Evolutionary conservation across 768 basidiomycete genomes (phyloP), one percentile per base, ranked within the genome.

Genomic region (Brasilioporus rufonigricans): DNA sequence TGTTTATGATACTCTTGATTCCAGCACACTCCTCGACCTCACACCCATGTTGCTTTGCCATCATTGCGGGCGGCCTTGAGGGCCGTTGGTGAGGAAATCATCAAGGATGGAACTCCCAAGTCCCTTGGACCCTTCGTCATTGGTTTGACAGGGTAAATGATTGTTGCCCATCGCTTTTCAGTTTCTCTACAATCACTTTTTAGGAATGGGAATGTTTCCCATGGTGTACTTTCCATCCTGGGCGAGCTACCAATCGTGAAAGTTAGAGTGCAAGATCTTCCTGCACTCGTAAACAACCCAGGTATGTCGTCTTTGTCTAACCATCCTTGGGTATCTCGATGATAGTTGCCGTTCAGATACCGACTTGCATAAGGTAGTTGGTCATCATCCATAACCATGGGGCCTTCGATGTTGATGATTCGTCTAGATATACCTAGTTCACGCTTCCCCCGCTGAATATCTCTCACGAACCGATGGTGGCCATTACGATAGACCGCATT

Each of bases 161-260:
- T 44, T 60, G 0, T 29, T 36, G 16, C 9, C 6, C 6, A 5
- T 18, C 19, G 21, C 35, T 38, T 23, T 53, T 50, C n/a, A 11
- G 10, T 38, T 48, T 1, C 45, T 31, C 32, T 32, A 50, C 11
- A 47, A 29, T 38, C 50, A 27, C 44, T 29, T 48, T 24, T 14
- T 50, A 93, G 92, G 12, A 81, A 76, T 3, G 94, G 94, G 13
- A 90, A 93, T 50, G 94, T 97, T 0, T 79, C 92, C 0, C 74
- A 85, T 58, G 94, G 94, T 9, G 85, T 84, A 26, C 74, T 90
- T 12, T 84, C 83, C 11, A 87, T 91, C 56, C 71, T 96, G 5
- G 59, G 75, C 0, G 86, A 91, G 55, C 76, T 96, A 4, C 91
- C 90, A 0, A 79, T 88, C 18, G 72, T 78, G 55, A 77, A 74